Evolutionary conservation across 768 basidiomycete species (phyloP), one percentile per base, ranked within the genome.

Genomic region (Megacollybia marginata): DNA sequence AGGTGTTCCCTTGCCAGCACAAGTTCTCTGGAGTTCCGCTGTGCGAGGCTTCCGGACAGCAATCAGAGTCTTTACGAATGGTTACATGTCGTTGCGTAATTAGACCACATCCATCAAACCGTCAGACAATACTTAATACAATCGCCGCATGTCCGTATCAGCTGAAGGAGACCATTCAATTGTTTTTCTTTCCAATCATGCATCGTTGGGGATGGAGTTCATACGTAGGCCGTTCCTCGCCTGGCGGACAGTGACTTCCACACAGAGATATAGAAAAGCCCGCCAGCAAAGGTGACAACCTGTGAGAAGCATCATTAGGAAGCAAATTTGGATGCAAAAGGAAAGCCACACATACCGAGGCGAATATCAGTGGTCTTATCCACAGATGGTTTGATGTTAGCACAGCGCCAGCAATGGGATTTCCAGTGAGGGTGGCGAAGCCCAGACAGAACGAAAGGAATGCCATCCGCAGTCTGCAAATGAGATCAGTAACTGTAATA

Each of bases 381-480:
- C 75, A 76, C 18, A 40, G 18, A 40, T 18, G 38, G 2, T 40
- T 18, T 13, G 38, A 18, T 13, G 38, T 67, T 31, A 78, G 61
- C 15, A 80, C 56, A 1, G 75, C 75, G 15, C 79, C 79, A 20
- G 71, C 69, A 44, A 82, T 71, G 1, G 79, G 80, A 47, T 73
- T 76, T 4, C 79, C 78, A 10, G 69, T 74, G 23, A 75, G 58
- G 36, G 73, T 53, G 1, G 76, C 72, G 49, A 79, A 67, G 12
- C 73, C 68, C 42, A 73, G 54, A 11, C 65, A 52, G 50, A 75
- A 73, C 13, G 70, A 75, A 2, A 74, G 57, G 32, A 77, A 56
- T 15, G 75, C 76, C 40, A 78, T 71, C 15, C 77, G 70, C 33
- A 70, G 62, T 5, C 76, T 76, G 54, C 31, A 20, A 36, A 42